Base-by-base conservation (phyloP, 371 early-diverging fungal genomes). In the Dichotomocladium elegans region DNA sequence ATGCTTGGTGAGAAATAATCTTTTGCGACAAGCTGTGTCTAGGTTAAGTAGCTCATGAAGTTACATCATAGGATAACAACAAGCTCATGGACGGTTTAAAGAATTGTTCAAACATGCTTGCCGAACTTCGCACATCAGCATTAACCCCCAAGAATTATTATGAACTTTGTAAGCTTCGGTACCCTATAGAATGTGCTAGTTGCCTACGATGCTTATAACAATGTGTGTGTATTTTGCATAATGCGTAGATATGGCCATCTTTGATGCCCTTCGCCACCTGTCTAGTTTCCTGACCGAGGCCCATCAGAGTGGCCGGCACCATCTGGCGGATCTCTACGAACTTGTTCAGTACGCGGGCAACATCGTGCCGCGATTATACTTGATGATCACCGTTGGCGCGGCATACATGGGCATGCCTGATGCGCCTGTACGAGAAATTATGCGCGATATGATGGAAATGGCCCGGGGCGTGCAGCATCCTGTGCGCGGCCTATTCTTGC, bases 401-500 rank as follows among this genome's bases (percentile, higher is more conserved):
- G 93, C 90, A 10, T 95, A 92, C 64, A 93, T 97, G 92, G 82
- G 91, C 47, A 76, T 90, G 63, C 76, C 74, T 14, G 88, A 87
- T 48, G 82, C 96, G 8, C 97, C 97, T 4, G 87, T 93, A 17
- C 87, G 88, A 60, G 95, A 95, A 60, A 83, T 98, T 48, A 91
- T 98, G 93, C 81, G 88, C 58, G 98, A 98, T 69, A 94, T 98
- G 95, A 82, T 96, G 73, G 97, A 96, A 64, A 98, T 98, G 98
- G 61, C 89, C 5, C 79, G 95, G 31, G 98, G 97, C 53, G 96
- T 98, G 8, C 98, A 98, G 70, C 98, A 98, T 63, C 96, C 98
- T 4, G 91, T 92, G 9, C 81, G 98, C 30, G 98, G 98, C 9
- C 75, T 98, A 44, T 98, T 98, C 66, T 70, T 98, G 59, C 76